These are phyloP conservation scores for Saccharomycopsis amapae DNA, from an alignment of 805 yeast genomes.

Conservation along the genomic window DNA sequence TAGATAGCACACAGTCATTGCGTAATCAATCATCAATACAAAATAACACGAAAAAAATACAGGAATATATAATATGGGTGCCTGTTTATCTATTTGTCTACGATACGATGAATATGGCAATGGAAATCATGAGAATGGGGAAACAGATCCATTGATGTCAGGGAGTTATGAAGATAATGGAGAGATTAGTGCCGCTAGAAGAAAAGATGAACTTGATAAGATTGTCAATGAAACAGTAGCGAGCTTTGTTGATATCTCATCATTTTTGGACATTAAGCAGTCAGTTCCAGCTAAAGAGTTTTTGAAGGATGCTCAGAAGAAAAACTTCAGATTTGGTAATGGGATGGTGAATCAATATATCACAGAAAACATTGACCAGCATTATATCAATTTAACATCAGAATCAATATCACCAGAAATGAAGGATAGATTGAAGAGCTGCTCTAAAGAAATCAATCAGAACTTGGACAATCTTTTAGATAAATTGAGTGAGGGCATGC, in stretches of 20 bases:
- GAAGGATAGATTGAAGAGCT: constrained; percentile 6
- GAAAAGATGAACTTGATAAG: constrained; percentile 11
- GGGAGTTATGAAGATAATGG: constrained; percentile 2
- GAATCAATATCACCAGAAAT: neutral
- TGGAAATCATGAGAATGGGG: neutral
- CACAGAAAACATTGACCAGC: neutral
- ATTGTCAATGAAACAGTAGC: constrained; percentile 13
- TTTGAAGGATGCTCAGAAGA: neutral
- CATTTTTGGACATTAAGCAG: constrained; percentile 4
- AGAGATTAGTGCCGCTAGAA: constrained; percentile 1
- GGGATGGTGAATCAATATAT: constrained; percentile 10
- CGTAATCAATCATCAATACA: too few relatives aligned
- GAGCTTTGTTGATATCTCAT: constrained; percentile 13
- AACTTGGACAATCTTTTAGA: neutral
- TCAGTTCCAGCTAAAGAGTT: constrained; percentile 7
- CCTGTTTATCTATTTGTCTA: constrained; percentile 11
- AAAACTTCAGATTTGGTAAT: constrained; percentile 13
- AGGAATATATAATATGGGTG: constrained; percentile 6
- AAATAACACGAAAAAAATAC: neutral
- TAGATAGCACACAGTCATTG: too few relatives aligned
- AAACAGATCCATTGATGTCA: neutral
- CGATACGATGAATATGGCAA: constrained; percentile 3
- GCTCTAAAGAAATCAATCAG: neutral
- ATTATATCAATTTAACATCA: constrained; percentile 7
- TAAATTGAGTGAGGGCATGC: neutral